A percentile compares a stretch with the other conserved stretches of the same genome.
These are phyloP conservation scores for Coelastrella sp. DNA, from an alignment of 139 green algal genomes.

Conservation along the genomic window DNA sequence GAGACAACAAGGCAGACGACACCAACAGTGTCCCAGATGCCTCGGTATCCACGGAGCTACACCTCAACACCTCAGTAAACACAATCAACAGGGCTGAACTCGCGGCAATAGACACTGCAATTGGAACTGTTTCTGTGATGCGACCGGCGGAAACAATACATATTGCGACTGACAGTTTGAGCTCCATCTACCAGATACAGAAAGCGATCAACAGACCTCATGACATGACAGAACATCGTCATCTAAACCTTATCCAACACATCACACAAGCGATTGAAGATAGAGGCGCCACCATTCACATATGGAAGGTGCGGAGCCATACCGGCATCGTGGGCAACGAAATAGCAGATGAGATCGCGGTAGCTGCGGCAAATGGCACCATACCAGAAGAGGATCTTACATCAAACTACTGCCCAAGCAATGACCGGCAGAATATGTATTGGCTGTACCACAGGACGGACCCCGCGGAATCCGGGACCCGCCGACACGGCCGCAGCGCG, in stretches of 20 bases:
- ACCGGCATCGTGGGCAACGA: neutral
- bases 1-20: no score
- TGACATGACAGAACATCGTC: neutral
- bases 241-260: neutral
- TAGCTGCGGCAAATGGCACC: neutral
- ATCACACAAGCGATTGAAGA: neutral
- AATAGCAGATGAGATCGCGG: neutral
- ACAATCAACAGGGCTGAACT: conserved; percentile 11
- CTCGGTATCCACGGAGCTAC: no score
- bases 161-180: neutral
- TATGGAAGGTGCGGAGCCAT: conserved; percentile 13
- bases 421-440: neutral
- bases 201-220: neutral
- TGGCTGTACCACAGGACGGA: no score
- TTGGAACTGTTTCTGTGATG: neutral
- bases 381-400: neutral
- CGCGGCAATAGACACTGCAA: neutral
- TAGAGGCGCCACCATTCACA: neutral
- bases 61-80: no score
- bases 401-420: neutral
- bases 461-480: neutral
- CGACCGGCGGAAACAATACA: neutral
- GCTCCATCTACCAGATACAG: neutral
- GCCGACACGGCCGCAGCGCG: no score
- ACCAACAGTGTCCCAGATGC: no score